phyloP scores from a whole-genome alignment of 768 basidiomycete genomes.

The Mycena rosella region DNA sequence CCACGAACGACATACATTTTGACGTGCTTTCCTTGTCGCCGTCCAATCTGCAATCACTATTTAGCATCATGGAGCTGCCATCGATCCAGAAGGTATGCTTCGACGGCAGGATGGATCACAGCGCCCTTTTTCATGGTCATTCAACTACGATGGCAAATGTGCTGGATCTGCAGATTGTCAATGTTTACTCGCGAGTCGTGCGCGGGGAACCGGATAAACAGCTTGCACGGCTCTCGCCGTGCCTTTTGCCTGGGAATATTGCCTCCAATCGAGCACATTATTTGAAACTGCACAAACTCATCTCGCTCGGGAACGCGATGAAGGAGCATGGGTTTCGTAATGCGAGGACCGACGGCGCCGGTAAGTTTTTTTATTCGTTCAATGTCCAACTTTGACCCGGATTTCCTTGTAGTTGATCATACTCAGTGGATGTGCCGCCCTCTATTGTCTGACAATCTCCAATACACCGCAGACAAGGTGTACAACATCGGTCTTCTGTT shows the following conservation, averaged over 20 bases:
- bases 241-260: not conserved
- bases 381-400: not conserved
- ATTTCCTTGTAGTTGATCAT: not conserved
- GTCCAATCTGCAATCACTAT: too few species aligned
- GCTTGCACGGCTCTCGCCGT: not conserved
- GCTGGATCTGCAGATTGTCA: slow-evolving; percentile 2
- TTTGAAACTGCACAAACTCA: not conserved
- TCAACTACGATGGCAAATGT: not conserved
- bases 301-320: not conserved
- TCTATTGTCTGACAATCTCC: not conserved
- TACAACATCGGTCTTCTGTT: not conserved
- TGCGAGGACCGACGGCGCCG: not conserved
- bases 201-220: not conserved
- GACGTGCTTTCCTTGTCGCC: too few species aligned
- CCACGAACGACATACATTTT: too few species aligned
- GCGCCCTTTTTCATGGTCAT: not conserved
- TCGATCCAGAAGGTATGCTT: too few species aligned
- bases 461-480: slow-evolving; percentile 4
- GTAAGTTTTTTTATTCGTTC: not conserved
- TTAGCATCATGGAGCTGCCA: too few species aligned
- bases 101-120: not conserved
- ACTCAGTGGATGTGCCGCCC: not conserved
- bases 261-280: not conserved
- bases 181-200: not conserved
- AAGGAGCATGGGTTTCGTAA: not conserved